These are phyloP conservation scores for Magnaporthiopsis rhizophila DNA, from an alignment of 2,329 filamentous ascomycete species.

Conservation along the genomic window DNA sequence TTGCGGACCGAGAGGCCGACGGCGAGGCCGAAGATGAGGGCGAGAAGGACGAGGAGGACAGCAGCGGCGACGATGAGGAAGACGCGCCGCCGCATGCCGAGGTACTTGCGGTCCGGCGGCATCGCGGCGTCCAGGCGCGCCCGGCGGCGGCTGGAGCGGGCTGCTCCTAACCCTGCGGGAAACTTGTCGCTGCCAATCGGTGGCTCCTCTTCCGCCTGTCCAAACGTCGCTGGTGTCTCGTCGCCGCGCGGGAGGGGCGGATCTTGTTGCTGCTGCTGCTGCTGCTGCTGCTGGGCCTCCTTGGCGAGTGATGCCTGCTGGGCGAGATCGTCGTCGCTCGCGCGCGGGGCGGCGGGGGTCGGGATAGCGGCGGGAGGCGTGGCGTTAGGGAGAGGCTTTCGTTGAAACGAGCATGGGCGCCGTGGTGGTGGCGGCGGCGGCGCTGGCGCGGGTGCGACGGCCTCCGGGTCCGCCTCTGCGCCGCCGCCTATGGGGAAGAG, in stretches of 20 bases:
- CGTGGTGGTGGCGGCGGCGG: no score
- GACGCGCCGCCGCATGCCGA: slow-evolving; percentile 5
- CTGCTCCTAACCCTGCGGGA: no score
- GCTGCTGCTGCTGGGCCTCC: background rate
- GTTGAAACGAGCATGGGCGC: background rate
- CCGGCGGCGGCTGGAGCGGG: background rate
- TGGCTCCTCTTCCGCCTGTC: background rate
- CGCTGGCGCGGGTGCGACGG: background rate
- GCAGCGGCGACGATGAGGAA: slow-evolving; percentile 3
- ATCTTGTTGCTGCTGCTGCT: background rate
- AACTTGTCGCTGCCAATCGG: background rate
- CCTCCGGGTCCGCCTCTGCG: background rate
- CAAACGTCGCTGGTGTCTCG: no score
- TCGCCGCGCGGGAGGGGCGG: no score
- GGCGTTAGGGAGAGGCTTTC: background rate
- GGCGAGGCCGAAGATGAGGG: slow-evolving; percentile 7
- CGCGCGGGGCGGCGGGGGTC: no score
- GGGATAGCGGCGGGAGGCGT: background rate
- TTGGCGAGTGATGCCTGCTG: background rate
- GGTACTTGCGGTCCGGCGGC: slow-evolving; percentile 5
- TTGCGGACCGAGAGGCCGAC: slow-evolving; percentile 5
- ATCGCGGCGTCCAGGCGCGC: slow-evolving; percentile 3
- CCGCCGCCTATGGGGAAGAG: background rate
- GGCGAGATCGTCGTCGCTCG: background rate
- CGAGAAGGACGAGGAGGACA: background rate